A percentile compares a stretch with the other conserved stretches of the same genome.
These are phyloP conservation scores for Fusarium sambucinum DNA, from an alignment of 2,329 filamentous ascomycete species.

Conservation along the genomic window DNA sequence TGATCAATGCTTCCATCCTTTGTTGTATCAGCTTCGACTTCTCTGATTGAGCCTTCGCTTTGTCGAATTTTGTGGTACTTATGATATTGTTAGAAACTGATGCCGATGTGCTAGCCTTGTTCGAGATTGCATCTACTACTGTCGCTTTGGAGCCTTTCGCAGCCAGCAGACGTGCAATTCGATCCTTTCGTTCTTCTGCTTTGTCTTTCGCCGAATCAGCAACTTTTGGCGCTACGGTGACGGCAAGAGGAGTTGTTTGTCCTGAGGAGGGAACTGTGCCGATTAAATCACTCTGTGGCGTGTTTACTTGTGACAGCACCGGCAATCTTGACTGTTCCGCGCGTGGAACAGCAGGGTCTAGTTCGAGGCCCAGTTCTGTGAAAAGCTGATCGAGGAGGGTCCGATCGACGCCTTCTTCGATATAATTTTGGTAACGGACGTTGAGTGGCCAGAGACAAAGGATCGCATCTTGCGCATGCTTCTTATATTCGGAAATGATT, in stretches of 20 bases:
- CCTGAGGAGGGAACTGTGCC: neutral
- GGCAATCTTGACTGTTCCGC: neutral
- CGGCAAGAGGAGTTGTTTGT: neutral
- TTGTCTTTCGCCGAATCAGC: constrained; percentile 64
- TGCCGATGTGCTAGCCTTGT: neutral
- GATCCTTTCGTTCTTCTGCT: constrained; percentile 77
- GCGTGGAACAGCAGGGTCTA: constrained; percentile 26
- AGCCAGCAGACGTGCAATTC: constrained; percentile 81
- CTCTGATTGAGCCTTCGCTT: constrained; percentile 63
- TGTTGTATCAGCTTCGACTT: constrained; percentile 80
- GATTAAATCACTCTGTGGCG: neutral
- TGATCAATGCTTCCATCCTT: constrained; percentile 81
- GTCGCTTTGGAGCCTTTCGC: constrained; percentile 71
- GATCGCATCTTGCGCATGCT: constrained; percentile 75
- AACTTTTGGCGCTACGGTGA: constrained; percentile 23
- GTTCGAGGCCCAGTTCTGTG: constrained; percentile 72
- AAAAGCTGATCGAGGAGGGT: constrained; percentile 74
- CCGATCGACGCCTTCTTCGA: constrained; percentile 78
- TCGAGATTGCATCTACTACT: constrained; percentile 19
- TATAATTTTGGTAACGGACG: constrained; percentile 78
- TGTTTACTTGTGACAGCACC: neutral
- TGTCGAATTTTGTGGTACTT: constrained; percentile 16
- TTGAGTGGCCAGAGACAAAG: constrained; percentile 73
- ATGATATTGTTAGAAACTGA: constrained; percentile 41
- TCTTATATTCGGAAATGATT: constrained; percentile 58